Evolutionary conservation across 345 rosid genomes (phyloP), one percentile per base, ranked within the genome.

Genomic region (Geranium brycei): DNA sequence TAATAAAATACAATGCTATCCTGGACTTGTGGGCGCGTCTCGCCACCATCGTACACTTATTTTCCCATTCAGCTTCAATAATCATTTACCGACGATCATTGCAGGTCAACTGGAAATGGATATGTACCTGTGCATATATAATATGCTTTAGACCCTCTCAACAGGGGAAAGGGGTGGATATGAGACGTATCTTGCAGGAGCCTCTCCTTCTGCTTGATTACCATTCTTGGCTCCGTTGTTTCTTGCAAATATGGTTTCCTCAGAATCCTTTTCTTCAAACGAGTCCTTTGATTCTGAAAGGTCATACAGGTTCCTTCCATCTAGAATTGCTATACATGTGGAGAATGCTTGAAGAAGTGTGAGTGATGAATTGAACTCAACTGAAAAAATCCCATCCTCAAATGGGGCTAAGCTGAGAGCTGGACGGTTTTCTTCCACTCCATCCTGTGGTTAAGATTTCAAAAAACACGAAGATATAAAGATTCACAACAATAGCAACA

Each of bases 271-370:
- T 28, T 71, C 85, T 75, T 70, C 63, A 18, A 23, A 58, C 0
- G 19, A 40, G 64, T 65, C 61, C 59, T 62, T 62, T 1, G 66
- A 58, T 62, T 76, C 84, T 19, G 59, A 62, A 19, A 64, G 66
- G 59, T 71, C 79, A 8, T 66, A 61, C 57, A 68, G 63, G 47
- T 76, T 78, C 58, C 76, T 66, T 67, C 88, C 69, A 57, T 92
- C 99, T 65, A 84, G 77, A 68, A 79, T 76, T 4, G 95, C 87
- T 72, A 90, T 76, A 74, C 95, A 85, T 31, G 83, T 74, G 31
- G 97, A 78, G 74, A 93, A 93, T 64, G 99, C 91, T 81, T 90
- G 97, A 73, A 93, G 55, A 69, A 72, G 77, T 5, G 91, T 74
- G 70, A 90, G 79, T 3, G 87, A 72, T 40, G 99, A 72, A 63